Percentiles rank a stretch among this genome's conserved stretches.
phyloP scores from a whole-genome alignment of 305 asterid genomes.

The Fraxinus nigra region DNA sequence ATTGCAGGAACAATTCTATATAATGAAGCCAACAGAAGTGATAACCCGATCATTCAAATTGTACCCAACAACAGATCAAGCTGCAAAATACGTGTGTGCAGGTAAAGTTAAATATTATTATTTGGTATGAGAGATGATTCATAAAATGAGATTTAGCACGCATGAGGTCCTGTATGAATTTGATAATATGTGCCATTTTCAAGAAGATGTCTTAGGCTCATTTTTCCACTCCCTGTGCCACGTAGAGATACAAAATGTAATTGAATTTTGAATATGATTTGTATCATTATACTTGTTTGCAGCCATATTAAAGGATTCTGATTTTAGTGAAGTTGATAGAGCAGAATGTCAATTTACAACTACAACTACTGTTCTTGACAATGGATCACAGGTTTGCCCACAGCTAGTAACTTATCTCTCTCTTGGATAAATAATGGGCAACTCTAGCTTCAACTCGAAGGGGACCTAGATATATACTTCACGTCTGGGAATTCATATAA shows the following conservation, averaged over 20 bases:
- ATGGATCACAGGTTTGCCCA: constrained; percentile 85
- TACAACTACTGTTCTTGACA: constrained; percentile 78
- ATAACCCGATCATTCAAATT: constrained; percentile 73
- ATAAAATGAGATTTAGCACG: not conserved
- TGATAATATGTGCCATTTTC: not conserved
- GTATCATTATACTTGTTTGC: constrained; percentile 34
- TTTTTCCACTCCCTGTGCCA: not conserved
- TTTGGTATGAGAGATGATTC: not conserved
- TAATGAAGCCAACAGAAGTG: constrained; percentile 86
- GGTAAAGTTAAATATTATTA: constrained; percentile 38
- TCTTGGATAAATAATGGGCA: not conserved
- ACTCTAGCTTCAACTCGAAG: not conserved
- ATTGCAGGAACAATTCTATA: constrained; percentile 82
- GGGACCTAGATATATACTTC: not conserved
- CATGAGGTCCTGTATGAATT: not conserved
- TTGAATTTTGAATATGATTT: not conserved
- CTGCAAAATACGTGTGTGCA: constrained; percentile 79
- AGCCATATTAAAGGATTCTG: constrained; percentile 93
- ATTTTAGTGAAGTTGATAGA: constrained; percentile 83
- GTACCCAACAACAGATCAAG: constrained; percentile 90
- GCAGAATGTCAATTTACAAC: constrained; percentile 96
- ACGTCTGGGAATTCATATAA: not conserved
- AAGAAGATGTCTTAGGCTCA: not conserved
- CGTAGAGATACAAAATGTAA: not conserved
- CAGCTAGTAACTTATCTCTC: not conserved